Evolutionary conservation across 2,329 filamentous ascomycete genomes (phyloP).

Genomic region (Didymella keratinophila): DNA sequence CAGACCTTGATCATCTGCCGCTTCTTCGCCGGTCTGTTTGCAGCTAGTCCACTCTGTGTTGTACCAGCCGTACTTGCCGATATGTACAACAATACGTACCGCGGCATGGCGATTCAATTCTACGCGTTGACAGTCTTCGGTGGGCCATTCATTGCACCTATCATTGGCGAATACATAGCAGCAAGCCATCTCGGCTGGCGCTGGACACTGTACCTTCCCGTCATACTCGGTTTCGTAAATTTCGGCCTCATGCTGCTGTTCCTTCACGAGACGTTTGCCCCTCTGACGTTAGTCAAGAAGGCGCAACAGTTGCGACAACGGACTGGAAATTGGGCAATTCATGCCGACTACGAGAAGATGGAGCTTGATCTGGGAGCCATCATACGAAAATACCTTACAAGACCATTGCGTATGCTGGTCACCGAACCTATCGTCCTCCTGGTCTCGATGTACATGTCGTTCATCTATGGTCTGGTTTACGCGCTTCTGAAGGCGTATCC

Average conservation of each 20-base stretch:
- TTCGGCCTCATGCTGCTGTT: not conserved
- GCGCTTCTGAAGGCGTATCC: conserved; percentile 9
- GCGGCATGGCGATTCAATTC: conserved; percentile 11
- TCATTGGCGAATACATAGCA: conserved; percentile 2
- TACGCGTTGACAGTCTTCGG: conserved; percentile 12
- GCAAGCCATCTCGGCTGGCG: conserved; percentile 7
- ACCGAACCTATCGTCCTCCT: conserved; percentile 37
- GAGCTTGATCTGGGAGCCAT: not conserved
- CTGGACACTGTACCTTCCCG: conserved; percentile 7
- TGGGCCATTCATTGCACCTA: conserved; percentile 2
- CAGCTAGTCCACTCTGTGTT: conserved; percentile 9
- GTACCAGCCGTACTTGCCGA: conserved; percentile 7
- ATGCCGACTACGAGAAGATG: conserved; percentile 2
- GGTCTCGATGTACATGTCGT: conserved; percentile 37
- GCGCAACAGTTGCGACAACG: not conserved
- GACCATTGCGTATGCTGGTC: conserved; percentile 37
- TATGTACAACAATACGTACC: conserved; percentile 8
- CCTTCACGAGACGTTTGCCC: conserved; percentile 4
- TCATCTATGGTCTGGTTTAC: conserved; percentile 34
- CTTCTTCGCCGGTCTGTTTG: conserved; percentile 11
- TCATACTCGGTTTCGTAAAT: not conserved
- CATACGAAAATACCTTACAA: conserved; percentile 17
- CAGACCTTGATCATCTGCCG: conserved; percentile 8
- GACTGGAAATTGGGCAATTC: conserved; percentile 10
- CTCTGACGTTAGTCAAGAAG: not conserved